These are phyloP conservation scores for Aureobasidium sp. DNA, from an alignment of 2,329 filamentous ascomycete species.

Conservation along the genomic window DNA sequence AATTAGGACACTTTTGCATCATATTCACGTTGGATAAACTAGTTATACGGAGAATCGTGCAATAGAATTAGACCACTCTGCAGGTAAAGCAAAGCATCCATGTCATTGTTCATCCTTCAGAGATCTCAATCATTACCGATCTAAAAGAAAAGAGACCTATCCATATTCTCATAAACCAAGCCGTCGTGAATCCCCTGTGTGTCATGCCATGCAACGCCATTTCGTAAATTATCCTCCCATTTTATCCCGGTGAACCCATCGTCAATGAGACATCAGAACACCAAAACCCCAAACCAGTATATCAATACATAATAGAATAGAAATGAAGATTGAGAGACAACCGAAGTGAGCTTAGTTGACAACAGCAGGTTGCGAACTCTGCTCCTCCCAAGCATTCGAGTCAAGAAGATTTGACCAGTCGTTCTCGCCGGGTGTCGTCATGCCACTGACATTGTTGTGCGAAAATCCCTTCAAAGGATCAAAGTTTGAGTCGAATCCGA, in stretches of 20 bases:
- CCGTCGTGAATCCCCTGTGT: neutral
- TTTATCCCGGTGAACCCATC: neutral
- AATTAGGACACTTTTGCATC: neutral
- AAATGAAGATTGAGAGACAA: neutral
- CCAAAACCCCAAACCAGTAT: neutral
- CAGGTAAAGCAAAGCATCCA: neutral
- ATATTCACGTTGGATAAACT: neutral
- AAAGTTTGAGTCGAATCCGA: slow-evolving; percentile 19
- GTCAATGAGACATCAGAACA: neutral
- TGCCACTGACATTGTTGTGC: slow-evolving; percentile 20
- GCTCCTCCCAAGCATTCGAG: slow-evolving; percentile 20
- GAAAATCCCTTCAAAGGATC: slow-evolving; percentile 22
- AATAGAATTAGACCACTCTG: neutral
- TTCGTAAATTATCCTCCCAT: neutral
- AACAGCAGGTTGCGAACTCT: slow-evolving; percentile 11
- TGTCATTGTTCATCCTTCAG: neutral
- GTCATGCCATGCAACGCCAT: neutral
- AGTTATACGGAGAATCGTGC: neutral
- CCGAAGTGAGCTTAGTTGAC: neutral
- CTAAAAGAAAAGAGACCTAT: neutral
- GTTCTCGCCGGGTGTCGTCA: slow-evolving; percentile 21
- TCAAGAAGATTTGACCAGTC: slow-evolving; percentile 28
- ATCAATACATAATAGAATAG: neutral
- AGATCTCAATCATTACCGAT: neutral
- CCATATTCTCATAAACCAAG: neutral